Conservation (phyloP, 2,329 filamentous ascomycete genomes). For the Aspergillus sp. region DNA sequence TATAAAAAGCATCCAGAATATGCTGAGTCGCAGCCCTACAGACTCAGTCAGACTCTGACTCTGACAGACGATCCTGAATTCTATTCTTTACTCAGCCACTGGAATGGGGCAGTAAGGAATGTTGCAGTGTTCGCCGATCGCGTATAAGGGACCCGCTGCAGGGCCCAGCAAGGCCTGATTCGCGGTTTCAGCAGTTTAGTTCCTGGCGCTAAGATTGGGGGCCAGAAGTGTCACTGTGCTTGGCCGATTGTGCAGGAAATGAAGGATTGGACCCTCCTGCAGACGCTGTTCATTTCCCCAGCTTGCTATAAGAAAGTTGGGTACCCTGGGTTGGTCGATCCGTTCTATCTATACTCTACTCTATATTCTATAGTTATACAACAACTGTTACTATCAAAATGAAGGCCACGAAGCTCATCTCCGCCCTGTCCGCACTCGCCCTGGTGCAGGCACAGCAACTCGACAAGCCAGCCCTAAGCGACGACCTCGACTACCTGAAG, state of each 20-base stretch:
- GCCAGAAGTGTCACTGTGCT: background rate
- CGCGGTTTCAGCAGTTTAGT: too few species aligned
- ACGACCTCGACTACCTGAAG: constrained; percentile 9
- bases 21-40: too few species aligned
- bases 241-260: background rate
- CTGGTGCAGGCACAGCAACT: background rate
- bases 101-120: too few species aligned
- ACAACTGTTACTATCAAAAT: background rate
- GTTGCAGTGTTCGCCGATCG: too few species aligned
- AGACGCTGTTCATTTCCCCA: too few species aligned
- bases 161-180: too few species aligned
- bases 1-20: too few species aligned
- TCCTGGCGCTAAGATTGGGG: background rate
- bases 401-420: background rate
- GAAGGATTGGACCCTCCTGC: too few species aligned
- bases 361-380: background rate
- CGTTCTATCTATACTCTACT: background rate
- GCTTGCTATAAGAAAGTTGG: background rate
- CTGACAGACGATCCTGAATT: too few species aligned
- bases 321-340: background rate
- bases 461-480: constrained; percentile 8
- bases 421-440: background rate
- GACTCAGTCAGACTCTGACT: too few species aligned
- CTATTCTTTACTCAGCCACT: too few species aligned
- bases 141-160: too few species aligned